phyloP scores from a whole-genome alignment of 331 rosid species.

The Phaseolus coccineus region DNA sequence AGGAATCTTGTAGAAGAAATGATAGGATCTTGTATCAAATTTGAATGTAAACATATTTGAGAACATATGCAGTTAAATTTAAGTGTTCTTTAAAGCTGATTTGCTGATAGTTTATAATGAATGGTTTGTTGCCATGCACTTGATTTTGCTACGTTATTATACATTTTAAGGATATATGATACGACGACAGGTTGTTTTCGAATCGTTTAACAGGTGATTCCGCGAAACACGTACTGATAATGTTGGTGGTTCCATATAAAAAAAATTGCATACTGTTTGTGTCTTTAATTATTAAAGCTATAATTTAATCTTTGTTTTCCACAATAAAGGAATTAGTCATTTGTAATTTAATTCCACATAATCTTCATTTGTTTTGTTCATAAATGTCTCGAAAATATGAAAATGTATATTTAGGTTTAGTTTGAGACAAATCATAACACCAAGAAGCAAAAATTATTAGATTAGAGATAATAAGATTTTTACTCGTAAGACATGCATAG shows the following conservation, averaged over 20 bases:
- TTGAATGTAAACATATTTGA: constrained; percentile 19
- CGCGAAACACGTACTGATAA: too few relatives aligned
- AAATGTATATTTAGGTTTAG: too few relatives aligned
- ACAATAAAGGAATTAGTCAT: background rate
- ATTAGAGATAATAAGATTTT: too few relatives aligned
- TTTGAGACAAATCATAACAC: too few relatives aligned
- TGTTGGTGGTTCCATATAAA: too few relatives aligned
- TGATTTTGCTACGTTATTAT: background rate
- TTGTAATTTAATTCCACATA: background rate
- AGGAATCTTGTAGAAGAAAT: constrained; percentile 5
- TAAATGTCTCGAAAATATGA: too few relatives aligned
- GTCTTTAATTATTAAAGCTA: background rate
- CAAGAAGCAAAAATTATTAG: too few relatives aligned
- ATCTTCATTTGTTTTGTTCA: background rate
- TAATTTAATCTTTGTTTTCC: background rate
- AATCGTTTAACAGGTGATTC: background rate
- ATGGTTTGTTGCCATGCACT: background rate
- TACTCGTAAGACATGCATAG: too few relatives aligned
- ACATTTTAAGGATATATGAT: background rate
- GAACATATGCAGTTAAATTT: background rate
- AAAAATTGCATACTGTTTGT: too few relatives aligned
- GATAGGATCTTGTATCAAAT: constrained; percentile 12
- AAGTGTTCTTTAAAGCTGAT: background rate
- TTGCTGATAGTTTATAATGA: background rate
- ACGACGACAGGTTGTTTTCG: background rate